Evolutionary conservation across 2,329 filamentous ascomycete species (phyloP).

Genomic region (Hypoxylon sp.): DNA sequence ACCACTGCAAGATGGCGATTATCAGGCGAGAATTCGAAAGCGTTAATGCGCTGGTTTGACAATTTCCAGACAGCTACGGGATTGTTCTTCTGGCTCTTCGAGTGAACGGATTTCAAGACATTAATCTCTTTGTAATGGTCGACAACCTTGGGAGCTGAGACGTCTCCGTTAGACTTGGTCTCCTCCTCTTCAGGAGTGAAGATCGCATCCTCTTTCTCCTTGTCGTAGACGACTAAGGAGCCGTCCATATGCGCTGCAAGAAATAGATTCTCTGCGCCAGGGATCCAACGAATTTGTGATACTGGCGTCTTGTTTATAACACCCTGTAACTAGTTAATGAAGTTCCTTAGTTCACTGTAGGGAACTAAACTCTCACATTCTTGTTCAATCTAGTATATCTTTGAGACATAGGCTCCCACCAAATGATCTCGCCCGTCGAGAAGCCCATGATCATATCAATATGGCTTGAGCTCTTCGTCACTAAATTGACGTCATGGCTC

Average conservation of each 20-base stretch:
- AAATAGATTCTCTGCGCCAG: conserved; percentile 93
- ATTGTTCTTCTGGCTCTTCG: conserved; percentile 92
- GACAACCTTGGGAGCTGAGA: conserved; percentile 55
- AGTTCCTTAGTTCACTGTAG: not conserved
- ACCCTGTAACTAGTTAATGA: conserved; percentile 67
- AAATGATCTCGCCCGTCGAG: conserved; percentile 96
- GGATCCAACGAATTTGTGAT: conserved; percentile 91
- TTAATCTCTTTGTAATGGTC: conserved; percentile 70
- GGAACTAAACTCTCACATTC: conserved; percentile 72
- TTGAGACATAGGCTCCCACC: conserved; percentile 97
- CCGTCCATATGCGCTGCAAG: conserved; percentile 94
- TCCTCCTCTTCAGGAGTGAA: conserved; percentile 56
- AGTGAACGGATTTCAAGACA: conserved; percentile 92
- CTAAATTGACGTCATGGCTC: conserved; percentile 90
- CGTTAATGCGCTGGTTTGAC: conserved; percentile 90
- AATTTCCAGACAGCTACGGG: conserved; percentile 94
- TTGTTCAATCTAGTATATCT: conserved; percentile 97
- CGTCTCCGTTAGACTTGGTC: conserved; percentile 55
- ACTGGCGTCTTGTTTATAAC: conserved; percentile 89
- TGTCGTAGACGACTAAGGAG: conserved; percentile 93
- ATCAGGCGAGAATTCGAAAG: conserved; percentile 93
- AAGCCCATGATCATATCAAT: conserved; percentile 96
- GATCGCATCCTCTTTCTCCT: conserved; percentile 83
- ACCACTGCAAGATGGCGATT: conserved; percentile 89
- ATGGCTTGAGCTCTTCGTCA: conserved; percentile 84